Conservation (phyloP, 2,329 filamentous ascomycete species). For the Aspergillus fijiensis region DNA sequence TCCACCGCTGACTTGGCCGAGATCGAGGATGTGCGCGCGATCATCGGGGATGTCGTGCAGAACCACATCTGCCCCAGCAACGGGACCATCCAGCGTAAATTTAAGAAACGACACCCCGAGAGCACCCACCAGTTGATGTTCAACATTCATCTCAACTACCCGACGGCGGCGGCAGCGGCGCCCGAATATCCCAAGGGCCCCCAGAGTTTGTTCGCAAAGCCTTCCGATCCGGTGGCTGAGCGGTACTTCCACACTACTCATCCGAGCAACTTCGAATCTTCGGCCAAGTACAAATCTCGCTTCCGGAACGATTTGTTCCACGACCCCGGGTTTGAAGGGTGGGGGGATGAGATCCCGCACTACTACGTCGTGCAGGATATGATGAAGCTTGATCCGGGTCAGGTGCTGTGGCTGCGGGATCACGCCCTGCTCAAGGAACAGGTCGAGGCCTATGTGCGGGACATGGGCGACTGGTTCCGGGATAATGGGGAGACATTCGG, state of each 20-base stretch:
- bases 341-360: slow-evolving; percentile 63
- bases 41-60: slow-evolving; percentile 58
- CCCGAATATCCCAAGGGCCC: slow-evolving; percentile 7
- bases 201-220: slow-evolving; percentile 11
- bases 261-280: slow-evolving; percentile 20
- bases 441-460: slow-evolving; percentile 55
- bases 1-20: slow-evolving; percentile 56
- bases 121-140: slow-evolving; percentile 52
- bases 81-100: slow-evolving; percentile 59
- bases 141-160: slow-evolving; percentile 54
- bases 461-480: slow-evolving; percentile 60
- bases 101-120: slow-evolving; percentile 56
- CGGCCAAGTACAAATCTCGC: slow-evolving; percentile 46
- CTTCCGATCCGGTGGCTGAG: slow-evolving; percentile 10
- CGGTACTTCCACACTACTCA: slow-evolving; percentile 28
- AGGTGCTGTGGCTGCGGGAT: slow-evolving; percentile 59
- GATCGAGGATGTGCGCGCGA: slow-evolving; percentile 57
- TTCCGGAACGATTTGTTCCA: slow-evolving; percentile 51
- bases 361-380: slow-evolving; percentile 66
- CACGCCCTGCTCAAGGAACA: slow-evolving; percentile 57
- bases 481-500: slow-evolving; percentile 64
- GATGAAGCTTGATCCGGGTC: slow-evolving; percentile 62
- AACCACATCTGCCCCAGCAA: slow-evolving; percentile 63
- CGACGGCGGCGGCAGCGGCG: slow-evolving; percentile 20
- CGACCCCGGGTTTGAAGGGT: slow-evolving; percentile 59